Evolutionary conservation across 768 basidiomycete genomes (phyloP), one percentile per base, ranked within the genome.

Genomic region (Rhizopogon vinicolor): DNA sequence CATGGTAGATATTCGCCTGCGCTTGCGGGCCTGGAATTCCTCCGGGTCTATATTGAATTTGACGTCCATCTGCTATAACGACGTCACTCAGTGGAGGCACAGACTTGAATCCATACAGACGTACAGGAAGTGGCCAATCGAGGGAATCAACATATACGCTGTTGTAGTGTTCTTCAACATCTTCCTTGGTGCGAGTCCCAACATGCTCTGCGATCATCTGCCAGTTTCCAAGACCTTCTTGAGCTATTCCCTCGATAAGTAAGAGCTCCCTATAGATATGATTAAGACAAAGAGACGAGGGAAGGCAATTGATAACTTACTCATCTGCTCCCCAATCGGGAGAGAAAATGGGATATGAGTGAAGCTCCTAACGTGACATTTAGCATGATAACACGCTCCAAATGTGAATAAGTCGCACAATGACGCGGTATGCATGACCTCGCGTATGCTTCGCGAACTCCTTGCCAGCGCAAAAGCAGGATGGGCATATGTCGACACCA

Each of bases 261-360:
- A 96, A 75, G 2, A 98, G 78, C 68, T 99, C 96, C 73, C 93
- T 95, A 61, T 22, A 5, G 29, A 28, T 60, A 25, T 51, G 49
- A 53, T 10, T 40, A 49, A 45, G 43, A 35, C 19, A 18, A 39
- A 31, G 40, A 19, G 50, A n/a, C 28, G 33, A 46, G 39, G 42
- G 9, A 33, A 55, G 39, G 3, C 29, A 33, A 41, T 42, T 45
- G 33, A 25, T 51, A 4, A 75, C 86, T 71, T 63, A 93, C 92
- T 99, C 96, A 70, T 98, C 96, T 8, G 95, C 96, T 40, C 94
- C 96, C 97, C 96, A 98, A 68, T 96, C 93, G 54, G 88, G 85
- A 7, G 86, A 80, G 64, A 97, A 96, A 64, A 99, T 97, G 3
- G 96, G 97, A 71, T 95, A 92, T 7, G 96, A 93, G 68, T 97